phyloP scores from a whole-genome alignment of 2,329 filamentous ascomycete species.

The Cladorrhinum sp. region DNA sequence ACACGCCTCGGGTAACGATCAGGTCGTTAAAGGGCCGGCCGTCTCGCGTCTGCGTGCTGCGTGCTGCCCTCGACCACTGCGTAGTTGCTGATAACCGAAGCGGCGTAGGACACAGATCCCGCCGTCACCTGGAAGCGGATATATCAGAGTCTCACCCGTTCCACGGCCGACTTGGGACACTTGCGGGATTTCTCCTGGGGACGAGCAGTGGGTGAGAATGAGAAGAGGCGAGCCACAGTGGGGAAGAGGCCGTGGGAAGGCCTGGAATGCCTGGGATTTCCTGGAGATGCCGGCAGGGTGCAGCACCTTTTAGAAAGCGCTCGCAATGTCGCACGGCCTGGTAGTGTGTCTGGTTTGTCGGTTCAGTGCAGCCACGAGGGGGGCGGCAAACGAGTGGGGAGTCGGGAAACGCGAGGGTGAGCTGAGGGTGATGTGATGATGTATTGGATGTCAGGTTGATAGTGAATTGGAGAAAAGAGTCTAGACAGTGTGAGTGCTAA shows the following conservation, averaged over 20 bases:
- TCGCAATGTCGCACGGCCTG: constrained; percentile 23
- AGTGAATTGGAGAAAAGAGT: neutral
- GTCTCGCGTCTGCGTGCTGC: constrained; percentile 16
- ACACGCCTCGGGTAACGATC: constrained; percentile 14
- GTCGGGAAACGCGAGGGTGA: constrained; percentile 9
- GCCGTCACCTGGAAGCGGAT: constrained; percentile 36
- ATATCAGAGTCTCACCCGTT: constrained; percentile 33
- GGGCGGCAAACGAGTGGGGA: constrained; percentile 12
- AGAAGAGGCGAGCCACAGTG: constrained; percentile 11
- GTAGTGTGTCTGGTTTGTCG: constrained; percentile 19
- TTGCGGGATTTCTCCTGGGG: neutral
- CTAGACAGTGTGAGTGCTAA: constrained; percentile 2
- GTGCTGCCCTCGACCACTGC: constrained; percentile 37
- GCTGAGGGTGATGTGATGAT: constrained; percentile 4
- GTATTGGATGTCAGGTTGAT: neutral
- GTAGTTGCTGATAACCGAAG: constrained; percentile 24
- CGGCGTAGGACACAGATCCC: constrained; percentile 38
- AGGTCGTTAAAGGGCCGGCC: constrained; percentile 1
- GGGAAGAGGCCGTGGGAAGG: constrained; percentile 5
- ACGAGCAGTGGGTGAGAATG: neutral
- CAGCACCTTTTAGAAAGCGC: constrained; percentile 23
- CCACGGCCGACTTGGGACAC: constrained; percentile 24
- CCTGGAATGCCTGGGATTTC: constrained; percentile 1
- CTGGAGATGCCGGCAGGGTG: constrained; percentile 19
- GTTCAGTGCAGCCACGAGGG: constrained; percentile 24